A percentile compares a stretch with the other conserved stretches of the same genome.
These are phyloP conservation scores for Acacia pycnantha DNA, from an alignment of 331 rosid genomes.

Conservation along the genomic window DNA sequence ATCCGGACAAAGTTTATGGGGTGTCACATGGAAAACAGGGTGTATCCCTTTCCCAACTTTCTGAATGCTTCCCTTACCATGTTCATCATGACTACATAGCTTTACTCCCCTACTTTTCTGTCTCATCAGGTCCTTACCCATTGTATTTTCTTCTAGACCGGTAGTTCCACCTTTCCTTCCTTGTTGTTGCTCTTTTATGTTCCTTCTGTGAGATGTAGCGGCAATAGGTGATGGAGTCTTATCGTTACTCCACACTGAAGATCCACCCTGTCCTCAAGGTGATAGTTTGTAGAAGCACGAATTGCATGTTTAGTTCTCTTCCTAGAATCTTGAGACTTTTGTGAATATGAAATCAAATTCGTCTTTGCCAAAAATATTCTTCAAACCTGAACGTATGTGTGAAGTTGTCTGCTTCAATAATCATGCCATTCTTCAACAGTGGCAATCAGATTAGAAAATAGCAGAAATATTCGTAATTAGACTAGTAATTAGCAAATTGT, in stretches of 20 bases:
- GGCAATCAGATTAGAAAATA: neutral
- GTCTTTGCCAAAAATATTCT: neutral
- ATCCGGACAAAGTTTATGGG: neutral
- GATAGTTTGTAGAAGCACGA: neutral
- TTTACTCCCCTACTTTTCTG: neutral
- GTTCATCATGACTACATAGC: neutral
- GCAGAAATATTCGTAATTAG: neutral
- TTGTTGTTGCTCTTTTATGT: neutral
- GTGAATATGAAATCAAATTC: neutral
- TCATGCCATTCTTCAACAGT: neutral
- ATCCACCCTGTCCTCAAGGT: neutral
- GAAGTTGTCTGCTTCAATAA: neutral
- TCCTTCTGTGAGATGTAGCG: neutral
- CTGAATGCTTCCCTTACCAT: neutral
- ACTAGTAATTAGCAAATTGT: neutral
- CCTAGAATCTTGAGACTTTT: neutral
- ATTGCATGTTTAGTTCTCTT: neutral
- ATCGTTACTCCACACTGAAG: neutral
- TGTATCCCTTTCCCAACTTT: neutral
- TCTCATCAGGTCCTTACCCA: neutral
- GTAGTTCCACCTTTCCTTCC: neutral
- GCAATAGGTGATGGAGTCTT: neutral
- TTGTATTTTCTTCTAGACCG: neutral
- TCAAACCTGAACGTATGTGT: neutral
- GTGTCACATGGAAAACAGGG: neutral